Evolutionary conservation across 257 asterid species (phyloP), one percentile per base, ranked within the genome.

Genomic region (Nicotiana obtusifolia): DNA sequence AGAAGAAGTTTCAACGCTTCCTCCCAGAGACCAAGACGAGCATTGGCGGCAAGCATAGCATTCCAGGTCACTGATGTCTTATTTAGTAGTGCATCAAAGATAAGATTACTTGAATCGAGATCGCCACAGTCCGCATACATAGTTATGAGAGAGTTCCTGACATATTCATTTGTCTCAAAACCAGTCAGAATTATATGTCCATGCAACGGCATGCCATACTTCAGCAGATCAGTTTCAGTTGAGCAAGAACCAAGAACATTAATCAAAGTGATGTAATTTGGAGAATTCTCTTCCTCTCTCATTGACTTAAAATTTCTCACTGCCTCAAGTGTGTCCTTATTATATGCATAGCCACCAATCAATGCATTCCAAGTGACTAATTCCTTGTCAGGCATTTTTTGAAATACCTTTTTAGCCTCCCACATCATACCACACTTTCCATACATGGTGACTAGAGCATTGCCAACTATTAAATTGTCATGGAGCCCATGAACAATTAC

Each of bases 61-160:
- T 86, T 90, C 98, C 98, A 94, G 78, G 92, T 88, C 80, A 91
- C 97, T 53, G 89, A 76, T 20, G 92, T 88, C 79, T 83, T 88
- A 84, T 80, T 78, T 28, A 83, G 83, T 67, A 90, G 85, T 30
- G 86, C 81, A 69, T 84, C 64, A 82, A 93, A 94, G 62, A 94
- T 91, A 28, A 81, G 84, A 75, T 83, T 86, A 77, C 98, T 91
- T 54, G 97, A 91, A 80, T 56, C 56, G 24, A 94, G 90, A 90
- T 93, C 97, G 26, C 94, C 94, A 83, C 97, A 93, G 85, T 91
- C 87, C 52, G 95, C 97, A 83, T 94, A 94, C 97, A 94, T 91
- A 35, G 97, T 85, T 73, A 94, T 92, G 68, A 94, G 92, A 19
- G 97, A 91, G 89, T 91, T 94, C 85, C 85, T 90, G 30, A 90